Conservation (phyloP, 2,329 filamentous ascomycete genomes). For the Juglanconis sp. region DNA sequence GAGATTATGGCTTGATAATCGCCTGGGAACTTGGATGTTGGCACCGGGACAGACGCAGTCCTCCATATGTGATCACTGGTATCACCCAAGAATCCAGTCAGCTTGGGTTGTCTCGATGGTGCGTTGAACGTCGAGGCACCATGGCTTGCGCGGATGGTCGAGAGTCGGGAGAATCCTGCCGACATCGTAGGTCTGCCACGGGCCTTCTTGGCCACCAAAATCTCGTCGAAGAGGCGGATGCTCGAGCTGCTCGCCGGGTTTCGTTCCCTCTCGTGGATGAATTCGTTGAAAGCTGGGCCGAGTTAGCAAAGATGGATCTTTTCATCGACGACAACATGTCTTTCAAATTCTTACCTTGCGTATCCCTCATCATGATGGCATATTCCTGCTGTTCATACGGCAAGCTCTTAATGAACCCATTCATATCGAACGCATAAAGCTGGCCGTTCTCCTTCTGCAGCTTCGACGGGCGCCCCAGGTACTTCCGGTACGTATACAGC, state of each 20-base stretch:
- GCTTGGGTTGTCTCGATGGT: constrained; percentile 36
- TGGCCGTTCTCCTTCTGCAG: constrained; percentile 60
- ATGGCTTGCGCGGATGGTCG: constrained; percentile 56
- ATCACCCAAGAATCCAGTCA: constrained; percentile 64
- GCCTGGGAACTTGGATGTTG: constrained; percentile 59
- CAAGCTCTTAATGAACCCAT: constrained; percentile 61
- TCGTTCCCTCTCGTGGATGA: constrained; percentile 77
- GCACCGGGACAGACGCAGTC: constrained; percentile 58
- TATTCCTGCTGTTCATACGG: constrained; percentile 66
- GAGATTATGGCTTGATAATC: constrained; percentile 61
- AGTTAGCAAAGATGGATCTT: constrained; percentile 15
- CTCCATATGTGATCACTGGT: constrained; percentile 78
- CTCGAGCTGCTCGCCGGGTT: constrained; percentile 58
- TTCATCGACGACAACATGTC: not conserved
- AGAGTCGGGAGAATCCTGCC: constrained; percentile 60
- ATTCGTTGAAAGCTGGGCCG: constrained; percentile 68
- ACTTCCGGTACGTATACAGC: constrained; percentile 64
- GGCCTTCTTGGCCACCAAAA: constrained; percentile 74
- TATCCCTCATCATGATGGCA: constrained; percentile 61
- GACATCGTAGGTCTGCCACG: constrained; percentile 64
- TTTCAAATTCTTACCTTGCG: constrained; percentile 52
- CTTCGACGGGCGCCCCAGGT: constrained; percentile 56
- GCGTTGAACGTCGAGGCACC: constrained; percentile 41
- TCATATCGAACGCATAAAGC: constrained; percentile 63
- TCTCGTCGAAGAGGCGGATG: constrained; percentile 78